Evolutionary conservation across 768 basidiomycete species (phyloP), one percentile per base, ranked within the genome.

Genomic region (Imleria badia): DNA sequence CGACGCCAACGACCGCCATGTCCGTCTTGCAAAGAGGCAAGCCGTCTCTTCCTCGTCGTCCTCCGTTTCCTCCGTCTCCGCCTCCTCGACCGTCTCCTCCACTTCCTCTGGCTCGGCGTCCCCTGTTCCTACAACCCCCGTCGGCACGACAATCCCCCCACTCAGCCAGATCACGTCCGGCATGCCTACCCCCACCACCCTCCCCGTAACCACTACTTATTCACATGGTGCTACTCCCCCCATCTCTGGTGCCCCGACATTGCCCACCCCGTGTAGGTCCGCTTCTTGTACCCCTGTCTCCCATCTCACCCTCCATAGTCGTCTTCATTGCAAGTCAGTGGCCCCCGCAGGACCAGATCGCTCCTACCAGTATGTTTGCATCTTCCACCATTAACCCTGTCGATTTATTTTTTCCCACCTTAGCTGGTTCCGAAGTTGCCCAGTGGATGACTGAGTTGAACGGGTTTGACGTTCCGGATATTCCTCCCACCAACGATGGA

Each of bases 391-490:
- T n/a, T 22, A 1, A 1, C 20, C 12, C 6, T 29, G 9, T 45
- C 10, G 3, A 14, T 48, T 47, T 12, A 51, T n/a, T 5, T 13
- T 20, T 6, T 13, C 23, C 5, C n/a, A 20, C 19, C 12, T n/a
- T 22, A 60, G 56, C 26, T 13, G 17, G 54, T 22, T 62, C 74
- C 2, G 80, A 91, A 54, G 89, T 94, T n/a, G 57, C 77, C 34
- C 63, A 75, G 55, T 94, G 91, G 91, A 73, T 92, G 81, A 76
- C 81, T 62, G 88, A 92, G 64, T 76, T 94, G 23, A 76, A 89
- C 23, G 86, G 88, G 2, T 76, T 76, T 53, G 48, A 84, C 56
- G 88, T 94, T 54, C 93, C 93, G 1, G 61, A 83, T 55, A 61
- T 88, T 22, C n/a, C 67, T 9, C 81, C 82, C 6, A 93, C 88